These are phyloP conservation scores for Lasiosphaeria hispida DNA, from an alignment of 495 filamentous ascomycete species.

Conservation along the genomic window DNA sequence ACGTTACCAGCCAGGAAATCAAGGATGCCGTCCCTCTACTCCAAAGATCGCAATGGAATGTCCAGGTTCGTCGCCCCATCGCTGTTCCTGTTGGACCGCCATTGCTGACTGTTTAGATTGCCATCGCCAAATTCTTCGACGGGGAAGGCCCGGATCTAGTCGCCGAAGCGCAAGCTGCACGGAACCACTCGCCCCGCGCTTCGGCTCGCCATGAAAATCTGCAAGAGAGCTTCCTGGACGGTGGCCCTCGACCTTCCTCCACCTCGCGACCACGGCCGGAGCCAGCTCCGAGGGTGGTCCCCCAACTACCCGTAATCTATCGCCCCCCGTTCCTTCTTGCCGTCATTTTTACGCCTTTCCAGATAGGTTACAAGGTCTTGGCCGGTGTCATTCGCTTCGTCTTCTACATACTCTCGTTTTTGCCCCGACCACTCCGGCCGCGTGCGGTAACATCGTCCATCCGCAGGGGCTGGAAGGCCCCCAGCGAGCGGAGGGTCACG, in stretches of 20 bases:
- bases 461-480: constrained; percentile 58
- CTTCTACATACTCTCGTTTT: constrained; percentile 68
- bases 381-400: constrained; percentile 65
- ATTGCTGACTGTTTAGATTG: constrained; percentile 59
- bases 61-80: constrained; percentile 59
- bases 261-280: constrained; percentile 40
- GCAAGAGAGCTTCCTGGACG: constrained; percentile 51
- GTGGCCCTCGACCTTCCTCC: constrained; percentile 28
- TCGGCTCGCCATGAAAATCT: constrained; percentile 67
- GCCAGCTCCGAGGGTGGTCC: constrained; percentile 77
- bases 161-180: constrained; percentile 68
- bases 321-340: constrained; percentile 71
- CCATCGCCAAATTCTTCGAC: constrained; percentile 95
- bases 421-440: constrained; percentile 51
- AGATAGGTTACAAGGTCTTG: constrained; percentile 67
- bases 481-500: constrained; percentile 66
- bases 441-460: constrained; percentile 57
- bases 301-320: constrained; percentile 62
- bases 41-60: constrained; percentile 90
- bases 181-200: constrained; percentile 55
- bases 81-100: too few species aligned
- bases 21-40: constrained; percentile 77
- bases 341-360: constrained; percentile 79
- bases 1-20: constrained; percentile 80
- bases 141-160: constrained; percentile 83